phyloP scores from a whole-genome alignment of 2,329 filamentous ascomycete species.

The Nemania sp. region DNA sequence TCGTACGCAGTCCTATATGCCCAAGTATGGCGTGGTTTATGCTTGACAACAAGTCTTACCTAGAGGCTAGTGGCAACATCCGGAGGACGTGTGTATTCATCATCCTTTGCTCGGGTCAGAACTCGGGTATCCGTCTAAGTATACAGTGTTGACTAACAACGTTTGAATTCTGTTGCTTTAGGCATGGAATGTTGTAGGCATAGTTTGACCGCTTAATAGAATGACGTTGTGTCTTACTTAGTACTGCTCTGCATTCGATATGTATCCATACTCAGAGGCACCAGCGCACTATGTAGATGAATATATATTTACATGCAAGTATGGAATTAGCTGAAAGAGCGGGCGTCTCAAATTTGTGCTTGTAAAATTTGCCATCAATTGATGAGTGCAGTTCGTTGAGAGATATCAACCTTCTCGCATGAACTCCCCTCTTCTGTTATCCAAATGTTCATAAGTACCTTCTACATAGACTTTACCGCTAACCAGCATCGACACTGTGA shows the following conservation, averaged over 20 bases:
- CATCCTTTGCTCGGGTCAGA: conserved; percentile 9
- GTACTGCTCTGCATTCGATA: no score
- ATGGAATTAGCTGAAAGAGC: no score
- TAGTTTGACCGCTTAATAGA: conserved; percentile 2
- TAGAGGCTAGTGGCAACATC: no score
- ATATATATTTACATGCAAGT: no score
- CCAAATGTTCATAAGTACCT: neutral
- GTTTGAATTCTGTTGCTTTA: neutral
- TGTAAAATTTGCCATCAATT: no score
- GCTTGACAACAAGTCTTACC: conserved; percentile 12
- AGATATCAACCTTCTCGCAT: neutral
- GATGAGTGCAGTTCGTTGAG: no score
- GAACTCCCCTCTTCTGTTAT: neutral
- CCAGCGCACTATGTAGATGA: no score
- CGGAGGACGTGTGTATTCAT: no score
- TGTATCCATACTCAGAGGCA: no score
- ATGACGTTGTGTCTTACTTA: conserved; percentile 17
- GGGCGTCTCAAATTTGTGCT: no score
- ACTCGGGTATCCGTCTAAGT: neutral
- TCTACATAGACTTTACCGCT: neutral
- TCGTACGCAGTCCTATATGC: no score
- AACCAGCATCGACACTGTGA: neutral
- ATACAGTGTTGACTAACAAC: conserved; percentile 21
- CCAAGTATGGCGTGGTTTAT: conserved; percentile 17
- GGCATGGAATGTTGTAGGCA: conserved; percentile 5